Conservation (phyloP, 768 basidiomycete species). For the Amylocystis lapponica region DNA sequence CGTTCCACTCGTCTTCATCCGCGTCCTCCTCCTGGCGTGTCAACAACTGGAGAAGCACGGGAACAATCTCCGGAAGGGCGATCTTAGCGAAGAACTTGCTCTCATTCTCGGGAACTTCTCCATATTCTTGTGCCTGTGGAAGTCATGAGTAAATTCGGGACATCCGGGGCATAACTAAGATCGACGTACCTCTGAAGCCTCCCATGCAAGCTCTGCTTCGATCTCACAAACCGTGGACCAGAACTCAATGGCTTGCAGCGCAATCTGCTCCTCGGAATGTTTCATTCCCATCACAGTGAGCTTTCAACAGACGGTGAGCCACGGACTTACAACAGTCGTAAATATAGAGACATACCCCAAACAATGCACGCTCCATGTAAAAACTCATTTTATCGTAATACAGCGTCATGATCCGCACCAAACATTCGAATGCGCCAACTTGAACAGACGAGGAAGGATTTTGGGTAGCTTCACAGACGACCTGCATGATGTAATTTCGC, state of each 20-base stretch:
- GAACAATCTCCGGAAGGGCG: conserved; percentile 90
- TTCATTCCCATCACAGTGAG: conserved; percentile 98
- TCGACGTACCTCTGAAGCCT: conserved; percentile 76
- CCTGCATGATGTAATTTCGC: conserved; percentile 99
- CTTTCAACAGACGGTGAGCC: conserved; percentile 34
- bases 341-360: conserved; percentile 65
- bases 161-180: not conserved
- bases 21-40: conserved; percentile 95
- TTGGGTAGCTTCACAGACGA: conserved; percentile 97
- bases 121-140: conserved; percentile 81
- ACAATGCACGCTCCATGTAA: conserved; percentile 99
- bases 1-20: conserved; percentile 98
- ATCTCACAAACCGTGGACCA: conserved; percentile 99
- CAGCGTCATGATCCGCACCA: conserved; percentile 94
- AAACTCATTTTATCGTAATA: conserved; percentile 99
- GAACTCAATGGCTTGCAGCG: conserved; percentile 96
- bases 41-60: conserved; percentile 83
- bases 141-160: not conserved
- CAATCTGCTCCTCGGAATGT: conserved; percentile 83
- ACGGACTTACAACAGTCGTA: not conserved
- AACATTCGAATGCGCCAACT: conserved; percentile 92
- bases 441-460: conserved; percentile 75
- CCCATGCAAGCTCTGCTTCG: conserved; percentile 87
- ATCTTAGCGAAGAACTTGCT: conserved; percentile 91
- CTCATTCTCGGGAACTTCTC: conserved; percentile 79